Percentiles rank a stretch among this genome's conserved stretches.
Conservation (phyloP, 768 basidiomycete species). For the Aureoboletus auriporus region DNA sequence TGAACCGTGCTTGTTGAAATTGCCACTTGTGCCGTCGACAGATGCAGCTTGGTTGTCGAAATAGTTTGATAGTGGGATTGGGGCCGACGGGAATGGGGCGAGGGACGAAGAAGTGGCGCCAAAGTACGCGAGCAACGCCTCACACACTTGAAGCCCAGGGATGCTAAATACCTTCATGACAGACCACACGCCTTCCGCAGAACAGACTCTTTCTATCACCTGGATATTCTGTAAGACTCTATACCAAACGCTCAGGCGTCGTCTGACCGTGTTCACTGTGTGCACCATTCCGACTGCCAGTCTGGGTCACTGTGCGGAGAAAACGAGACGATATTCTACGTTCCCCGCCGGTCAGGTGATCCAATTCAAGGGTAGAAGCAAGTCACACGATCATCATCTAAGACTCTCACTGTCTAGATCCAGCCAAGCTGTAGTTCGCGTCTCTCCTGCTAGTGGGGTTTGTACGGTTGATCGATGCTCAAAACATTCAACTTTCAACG, state of each 20-base stretch:
- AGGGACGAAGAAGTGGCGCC: conserved; percentile 10
- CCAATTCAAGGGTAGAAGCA: no score
- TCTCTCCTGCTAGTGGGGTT: no score
- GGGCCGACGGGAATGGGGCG: conserved; percentile 29
- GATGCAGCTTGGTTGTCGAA: conserved; percentile 46
- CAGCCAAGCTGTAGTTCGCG: no score
- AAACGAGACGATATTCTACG: not conserved
- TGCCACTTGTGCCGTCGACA: conserved; percentile 31
- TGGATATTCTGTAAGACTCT: conserved; percentile 1
- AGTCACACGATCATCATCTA: no score
- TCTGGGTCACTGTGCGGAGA: not conserved
- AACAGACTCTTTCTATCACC: conserved; percentile 12
- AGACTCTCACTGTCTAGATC: no score
- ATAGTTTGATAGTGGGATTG: conserved; percentile 27
- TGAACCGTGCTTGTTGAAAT: conserved; percentile 37
- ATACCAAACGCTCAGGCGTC: not conserved
- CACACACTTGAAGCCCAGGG: conserved; percentile 15
- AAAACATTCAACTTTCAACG: no score
- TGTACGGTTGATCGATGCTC: no score
- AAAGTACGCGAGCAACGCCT: conserved; percentile 18
- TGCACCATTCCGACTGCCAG: not conserved
- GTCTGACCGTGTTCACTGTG: conserved; percentile 13
- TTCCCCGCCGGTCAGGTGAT: not conserved
- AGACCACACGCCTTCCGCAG: conserved; percentile 9
- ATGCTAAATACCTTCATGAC: conserved; percentile 19